Base-by-base conservation (phyloP, 169 alveolate species). In the Plasmodium relictum region DNA sequence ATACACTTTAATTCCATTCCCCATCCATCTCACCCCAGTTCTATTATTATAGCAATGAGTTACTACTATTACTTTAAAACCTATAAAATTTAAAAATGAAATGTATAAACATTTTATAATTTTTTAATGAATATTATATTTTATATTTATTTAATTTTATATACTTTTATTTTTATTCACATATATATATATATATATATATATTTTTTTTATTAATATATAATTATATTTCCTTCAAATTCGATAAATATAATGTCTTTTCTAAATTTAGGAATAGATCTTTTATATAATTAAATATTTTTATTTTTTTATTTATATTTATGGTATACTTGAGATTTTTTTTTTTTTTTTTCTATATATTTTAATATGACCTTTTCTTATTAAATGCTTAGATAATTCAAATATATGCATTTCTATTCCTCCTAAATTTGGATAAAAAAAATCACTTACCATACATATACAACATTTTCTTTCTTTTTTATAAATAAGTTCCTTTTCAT, bases 391-490 rank as follows among this genome's bases (percentile, higher is more conserved):
- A 0, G 99, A 98, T 50, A 99, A 94, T 88, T 98, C 97, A 92
- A 97, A 98, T 41, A 98, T 97, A 93, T 99, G 99, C 96, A 96
- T 98, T 94, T 99, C 99, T 6, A 99, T 99, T 48, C 99, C 99
- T 3, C 99, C 99, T 26, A 98, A 89, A 62, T 97, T 94, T n/a
- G 99, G 99, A 80, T 97, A 97, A 92, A 98, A 97, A 93, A 97
- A 98, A 91, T 98, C 99, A 62, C 90, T 65, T 8, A 80, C 90
- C 90, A 80, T 80, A 50, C 90, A 80, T 56, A 80, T 80, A 72
- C 90, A 80, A 41, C 90, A 80, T 68, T 80, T 80, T 45, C 90
- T 65, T 58, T 80, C 73, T 74, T 54, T 66, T 54, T 70, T 68
- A 44, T 80, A 80, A 42, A 66, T 71, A 16, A 22, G 12, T 20